Evolutionary conservation across 73 alveolate genomes (phyloP), one percentile per base, ranked within the genome.

Genomic region (Halteria grandinella): DNA sequence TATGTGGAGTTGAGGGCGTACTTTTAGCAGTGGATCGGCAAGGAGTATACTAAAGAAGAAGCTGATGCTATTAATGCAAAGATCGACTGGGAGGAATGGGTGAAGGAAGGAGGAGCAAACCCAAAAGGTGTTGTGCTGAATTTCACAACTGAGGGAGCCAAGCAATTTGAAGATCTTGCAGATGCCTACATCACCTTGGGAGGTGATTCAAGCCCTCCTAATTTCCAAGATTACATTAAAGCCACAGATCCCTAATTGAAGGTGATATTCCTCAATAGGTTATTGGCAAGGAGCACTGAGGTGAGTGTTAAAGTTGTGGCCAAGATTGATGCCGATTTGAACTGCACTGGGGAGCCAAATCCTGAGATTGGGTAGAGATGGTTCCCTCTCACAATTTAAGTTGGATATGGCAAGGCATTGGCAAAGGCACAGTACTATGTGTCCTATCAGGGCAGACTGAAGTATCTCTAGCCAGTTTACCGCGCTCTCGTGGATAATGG

Each of bases 31-130:
- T 53, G 0, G 29, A 74, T 80, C 15, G 34, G 18, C 7, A 18
- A 18, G 0, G 11, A 21, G 4, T 77, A 43, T 49, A 15, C 24
- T 1, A 34, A 0, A 12, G 72, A 36, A 36, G 41, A 51, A 21
- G 49, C 85, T 73, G 52, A 85, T 54, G 74, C 32, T 50, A 40
- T 88, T 20, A 43, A 79, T 24, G 78, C 70, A n/a, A 45, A 51
- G 64, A 89, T 93, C 50, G 96, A 93, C 76, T 93, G 96, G 96
- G 89, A 91, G 21, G 52, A 64, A 33, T 93, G 98, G 98, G 83
- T 93, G 15, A 52, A 80, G 27, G 70, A 53, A 37, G 79, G 84
- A 23, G 98, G 98, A 23, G 69, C 58, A 27, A 60, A 58, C 14
- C 71, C 57, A n/a, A n/a, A n/a, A n/a, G n/a, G n/a, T n/a, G 83